Base-by-base conservation (phyloP, 176 grass and related monocot species). In the Paspalum vaginatum region DNA sequence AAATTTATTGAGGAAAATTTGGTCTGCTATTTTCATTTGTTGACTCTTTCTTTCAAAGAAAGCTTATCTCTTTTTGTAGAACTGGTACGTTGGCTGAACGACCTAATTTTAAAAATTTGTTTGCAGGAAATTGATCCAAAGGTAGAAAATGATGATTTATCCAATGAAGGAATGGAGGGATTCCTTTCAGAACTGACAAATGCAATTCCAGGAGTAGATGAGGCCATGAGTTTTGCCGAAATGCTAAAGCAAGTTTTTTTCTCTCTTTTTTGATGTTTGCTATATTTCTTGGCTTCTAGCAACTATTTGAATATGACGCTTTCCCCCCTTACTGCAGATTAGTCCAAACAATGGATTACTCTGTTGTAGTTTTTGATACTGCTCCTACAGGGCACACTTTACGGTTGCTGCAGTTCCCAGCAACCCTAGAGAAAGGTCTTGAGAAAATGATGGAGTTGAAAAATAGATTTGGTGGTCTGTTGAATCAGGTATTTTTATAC, bases 311-410 rank as follows among this genome's bases (percentile, higher is more conserved):
- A 26, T 13, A 37, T 72, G 48, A 85, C 72, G 37, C 51, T 61
- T 84, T 75, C 61, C 8, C 10, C 1, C 55, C 37, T 75, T 61
- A 12, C 68, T 88, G 62, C 89, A 96, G 97, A 90, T 90, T 99
- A 89, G 97, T 99, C 69, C 97, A 99, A 89, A 96, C 97, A 83
- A 99, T 99, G 97, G 97, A 99, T 93, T 99, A 99, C 77, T 99
- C 97, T 14, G 97, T 99, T 69, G 94, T 99, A 66, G 93, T 99
- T 70, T 99, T 99, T 83, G 97, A 99, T 84, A 99, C 97, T 79
- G 97, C 97, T 82, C 97, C 97, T 54, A 99, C 97, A 41, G 97
- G 97, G 58, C 97, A 99, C 79, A 99, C 97, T 44, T 89, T 99
- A 84, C 76, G 97, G 46, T 78, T 99, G 39, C 87, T 99, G 76